Conservation (phyloP, 2,329 filamentous ascomycete species). For the Pestalotiopsis sp. region DNA sequence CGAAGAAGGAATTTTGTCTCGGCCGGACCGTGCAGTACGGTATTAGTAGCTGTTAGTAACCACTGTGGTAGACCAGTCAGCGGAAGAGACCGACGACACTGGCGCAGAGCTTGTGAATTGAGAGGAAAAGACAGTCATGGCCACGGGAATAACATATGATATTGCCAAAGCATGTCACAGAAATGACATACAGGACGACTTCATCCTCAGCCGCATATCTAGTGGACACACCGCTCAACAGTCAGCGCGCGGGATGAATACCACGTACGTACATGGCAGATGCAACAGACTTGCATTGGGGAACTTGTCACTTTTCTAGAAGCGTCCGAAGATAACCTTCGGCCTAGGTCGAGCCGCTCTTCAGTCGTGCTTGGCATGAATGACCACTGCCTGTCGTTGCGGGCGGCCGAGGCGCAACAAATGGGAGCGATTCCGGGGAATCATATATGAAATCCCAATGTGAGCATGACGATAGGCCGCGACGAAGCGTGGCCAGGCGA, state of each 20-base stretch:
- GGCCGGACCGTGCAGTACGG: background rate
- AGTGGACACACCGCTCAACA: background rate
- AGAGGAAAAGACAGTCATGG: background rate
- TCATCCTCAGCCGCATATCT: background rate
- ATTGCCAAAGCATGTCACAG: background rate
- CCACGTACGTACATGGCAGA: background rate
- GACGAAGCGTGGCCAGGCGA: background rate
- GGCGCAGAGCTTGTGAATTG: background rate
- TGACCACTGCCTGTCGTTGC: background rate
- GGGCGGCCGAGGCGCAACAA: background rate
- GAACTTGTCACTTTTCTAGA: background rate
- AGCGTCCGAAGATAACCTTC: background rate
- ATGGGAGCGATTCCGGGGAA: background rate
- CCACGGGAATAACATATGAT: background rate
- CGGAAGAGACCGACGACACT: background rate
- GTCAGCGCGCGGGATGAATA: background rate
- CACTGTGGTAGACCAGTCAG: background rate
- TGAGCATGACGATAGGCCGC: background rate
- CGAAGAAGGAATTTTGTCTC: background rate
- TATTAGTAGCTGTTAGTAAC: background rate
- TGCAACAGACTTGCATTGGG: background rate
- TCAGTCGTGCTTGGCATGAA: background rate
- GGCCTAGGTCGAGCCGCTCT: background rate
- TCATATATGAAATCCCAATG: background rate
- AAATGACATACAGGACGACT: background rate